These are phyloP conservation scores for Cladosporium sp. DNA, from an alignment of 2,329 filamentous ascomycete species.

Conservation along the genomic window DNA sequence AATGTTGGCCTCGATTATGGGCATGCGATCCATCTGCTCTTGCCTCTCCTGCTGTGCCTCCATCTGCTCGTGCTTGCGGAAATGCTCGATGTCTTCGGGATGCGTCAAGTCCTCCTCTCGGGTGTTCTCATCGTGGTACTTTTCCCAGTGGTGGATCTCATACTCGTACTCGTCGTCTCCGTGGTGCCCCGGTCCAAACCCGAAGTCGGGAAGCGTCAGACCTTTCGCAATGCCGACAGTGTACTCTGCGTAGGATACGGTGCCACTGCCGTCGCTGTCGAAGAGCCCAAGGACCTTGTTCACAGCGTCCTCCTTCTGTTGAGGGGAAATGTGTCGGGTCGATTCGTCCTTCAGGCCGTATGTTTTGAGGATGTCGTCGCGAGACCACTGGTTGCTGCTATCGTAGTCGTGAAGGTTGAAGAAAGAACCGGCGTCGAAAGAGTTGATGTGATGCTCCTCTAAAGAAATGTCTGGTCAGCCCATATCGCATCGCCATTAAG, in stretches of 20 bases:
- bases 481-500: slow-evolving; percentile 15
- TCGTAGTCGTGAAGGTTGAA: slow-evolving; percentile 96
- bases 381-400: slow-evolving; percentile 72
- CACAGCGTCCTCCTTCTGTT: slow-evolving; percentile 63
- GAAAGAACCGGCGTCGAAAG: slow-evolving; percentile 83
- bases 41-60: slow-evolving; percentile 67
- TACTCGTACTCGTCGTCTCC: slow-evolving; percentile 96
- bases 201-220: slow-evolving; percentile 75
- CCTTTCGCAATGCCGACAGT: slow-evolving; percentile 54
- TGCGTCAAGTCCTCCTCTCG: slow-evolving; percentile 89
- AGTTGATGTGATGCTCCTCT: slow-evolving; percentile 85
- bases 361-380: slow-evolving; percentile 76
- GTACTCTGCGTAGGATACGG: slow-evolving; percentile 71
- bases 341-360: slow-evolving; percentile 75
- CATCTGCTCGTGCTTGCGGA: slow-evolving; percentile 80
- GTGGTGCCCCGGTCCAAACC: slow-evolving; percentile 86
- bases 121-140: slow-evolving; percentile 68
- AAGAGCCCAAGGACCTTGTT: slow-evolving; percentile 65
- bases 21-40: slow-evolving; percentile 64
- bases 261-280: slow-evolving; percentile 63
- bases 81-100: slow-evolving; percentile 95
- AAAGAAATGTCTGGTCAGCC: slow-evolving; percentile 32
- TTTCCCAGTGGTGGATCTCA: slow-evolving; percentile 98
- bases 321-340: slow-evolving; percentile 56
- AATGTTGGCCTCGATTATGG: slow-evolving; percentile 87